phyloP scores from a whole-genome alignment of 75 land plant species.

The Chamaecyparis obtusa region DNA sequence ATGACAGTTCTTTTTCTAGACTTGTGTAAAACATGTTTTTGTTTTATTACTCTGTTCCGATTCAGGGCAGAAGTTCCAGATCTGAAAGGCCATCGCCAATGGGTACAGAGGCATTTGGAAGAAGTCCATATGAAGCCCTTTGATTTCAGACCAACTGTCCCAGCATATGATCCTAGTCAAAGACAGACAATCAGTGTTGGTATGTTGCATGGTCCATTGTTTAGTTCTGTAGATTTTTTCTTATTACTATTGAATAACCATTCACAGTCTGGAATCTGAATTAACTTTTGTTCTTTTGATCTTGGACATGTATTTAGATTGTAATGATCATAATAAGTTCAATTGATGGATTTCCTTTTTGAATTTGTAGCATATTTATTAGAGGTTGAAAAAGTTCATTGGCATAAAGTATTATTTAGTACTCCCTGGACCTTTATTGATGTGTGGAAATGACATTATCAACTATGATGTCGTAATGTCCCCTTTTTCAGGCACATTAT shows the following conservation, averaged over 20 bases:
- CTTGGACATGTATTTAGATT: background rate
- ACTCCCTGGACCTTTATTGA: too few species aligned
- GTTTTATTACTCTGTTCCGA: background rate
- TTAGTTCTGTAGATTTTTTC: background rate
- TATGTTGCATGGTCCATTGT: background rate
- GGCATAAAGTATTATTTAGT: background rate
- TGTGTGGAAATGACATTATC: too few species aligned
- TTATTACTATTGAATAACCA: background rate
- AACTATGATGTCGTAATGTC: too few species aligned
- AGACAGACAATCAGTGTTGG: background rate
- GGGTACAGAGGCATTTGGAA: constrained; percentile 55
- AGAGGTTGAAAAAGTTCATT: background rate
- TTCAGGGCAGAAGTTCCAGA: constrained; percentile 38
- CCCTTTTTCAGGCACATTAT: too few species aligned
- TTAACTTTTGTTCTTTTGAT: background rate
- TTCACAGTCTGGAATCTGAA: background rate
- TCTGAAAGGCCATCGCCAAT: constrained; percentile 50
- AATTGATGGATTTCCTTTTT: background rate
- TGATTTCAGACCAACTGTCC: constrained; percentile 61
- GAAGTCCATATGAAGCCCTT: constrained; percentile 53
- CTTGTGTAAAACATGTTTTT: background rate
- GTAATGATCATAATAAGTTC: background rate
- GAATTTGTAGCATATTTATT: background rate
- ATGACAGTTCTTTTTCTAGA: background rate
- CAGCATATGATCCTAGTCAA: constrained; percentile 42